These are phyloP conservation scores for Eucalyptus globulus DNA, from an alignment of 345 rosid genomes.

Conservation along the genomic window DNA sequence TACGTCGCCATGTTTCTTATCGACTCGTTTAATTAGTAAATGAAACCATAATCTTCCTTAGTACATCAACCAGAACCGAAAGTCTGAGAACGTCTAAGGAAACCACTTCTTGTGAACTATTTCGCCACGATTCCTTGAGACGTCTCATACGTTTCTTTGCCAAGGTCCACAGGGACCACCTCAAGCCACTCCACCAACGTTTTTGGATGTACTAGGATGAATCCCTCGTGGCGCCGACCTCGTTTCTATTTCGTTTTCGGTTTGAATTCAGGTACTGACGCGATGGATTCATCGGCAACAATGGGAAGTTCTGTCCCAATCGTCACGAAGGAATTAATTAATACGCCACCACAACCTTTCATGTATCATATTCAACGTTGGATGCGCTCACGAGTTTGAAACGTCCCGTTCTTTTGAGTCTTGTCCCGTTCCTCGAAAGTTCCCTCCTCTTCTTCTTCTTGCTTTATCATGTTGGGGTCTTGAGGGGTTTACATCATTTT, in stretches of 20 bases:
- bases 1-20: neutral
- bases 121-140: neutral
- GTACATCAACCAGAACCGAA: neutral
- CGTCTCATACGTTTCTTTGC: neutral
- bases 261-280: neutral
- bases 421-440: neutral
- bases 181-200: neutral
- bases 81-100: neutral
- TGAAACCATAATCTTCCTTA: fast-evolving
- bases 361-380: neutral
- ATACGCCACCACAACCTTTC: fast-evolving
- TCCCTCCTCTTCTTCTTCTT: neutral
- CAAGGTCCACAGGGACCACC: neutral
- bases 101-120: neutral
- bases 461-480: neutral
- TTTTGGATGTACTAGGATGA: neutral
- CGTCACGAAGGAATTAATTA: neutral
- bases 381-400: neutral
- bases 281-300: neutral
- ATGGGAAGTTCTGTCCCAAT: neutral
- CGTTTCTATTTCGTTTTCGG: neutral
- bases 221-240: neutral
- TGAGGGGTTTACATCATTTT: neutral
- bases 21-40: neutral
- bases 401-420: neutral